Percentiles rank a stretch among this genome's conserved stretches.
Conservation (phyloP, 2,329 filamentous ascomycete genomes). For the Penicillium sclerotiorum region DNA sequence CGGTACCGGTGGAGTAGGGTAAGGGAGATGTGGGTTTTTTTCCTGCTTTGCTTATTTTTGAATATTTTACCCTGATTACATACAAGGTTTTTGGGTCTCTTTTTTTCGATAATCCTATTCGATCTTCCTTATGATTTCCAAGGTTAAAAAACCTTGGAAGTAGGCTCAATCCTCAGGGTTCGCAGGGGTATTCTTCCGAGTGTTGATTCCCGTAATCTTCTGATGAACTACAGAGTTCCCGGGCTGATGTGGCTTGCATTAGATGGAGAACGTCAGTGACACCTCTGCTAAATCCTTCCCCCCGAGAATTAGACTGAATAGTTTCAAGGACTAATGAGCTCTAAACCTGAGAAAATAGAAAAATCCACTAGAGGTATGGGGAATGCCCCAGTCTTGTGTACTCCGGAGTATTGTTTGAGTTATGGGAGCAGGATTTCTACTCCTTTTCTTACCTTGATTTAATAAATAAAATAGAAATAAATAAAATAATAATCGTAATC, state of each 20-base stretch:
- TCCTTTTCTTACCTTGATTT: too few species aligned
- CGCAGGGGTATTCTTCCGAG: too few species aligned
- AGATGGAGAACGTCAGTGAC: constrained; percentile 34
- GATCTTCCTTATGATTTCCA: not conserved
- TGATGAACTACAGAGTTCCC: constrained; percentile 5
- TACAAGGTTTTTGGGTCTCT: not conserved
- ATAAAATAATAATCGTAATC: too few species aligned
- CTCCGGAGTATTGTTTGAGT: too few species aligned
- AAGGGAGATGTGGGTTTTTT: constrained; percentile 7
- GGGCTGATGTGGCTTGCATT: constrained; percentile 35
- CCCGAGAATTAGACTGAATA: not conserved
- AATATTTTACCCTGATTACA: not conserved
- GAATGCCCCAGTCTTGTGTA: too few species aligned
- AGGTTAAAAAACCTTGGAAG: not conserved
- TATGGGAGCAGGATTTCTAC: too few species aligned
- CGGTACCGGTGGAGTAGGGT: constrained; percentile 10
- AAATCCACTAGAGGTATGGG: too few species aligned
- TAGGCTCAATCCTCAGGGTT: too few species aligned
- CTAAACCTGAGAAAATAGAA: too few species aligned
- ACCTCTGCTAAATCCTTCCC: constrained; percentile 8
- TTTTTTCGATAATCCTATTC: too few species aligned
- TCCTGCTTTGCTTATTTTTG: constrained; percentile 10
- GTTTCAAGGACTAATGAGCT: not conserved
- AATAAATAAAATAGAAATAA: too few species aligned
- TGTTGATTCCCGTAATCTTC: too few species aligned